Percentiles rank a stretch among this genome's conserved stretches.
phyloP scores from a whole-genome alignment of 176 grass and related monocot genomes.

The Ampelocalamus luodianensis region DNA sequence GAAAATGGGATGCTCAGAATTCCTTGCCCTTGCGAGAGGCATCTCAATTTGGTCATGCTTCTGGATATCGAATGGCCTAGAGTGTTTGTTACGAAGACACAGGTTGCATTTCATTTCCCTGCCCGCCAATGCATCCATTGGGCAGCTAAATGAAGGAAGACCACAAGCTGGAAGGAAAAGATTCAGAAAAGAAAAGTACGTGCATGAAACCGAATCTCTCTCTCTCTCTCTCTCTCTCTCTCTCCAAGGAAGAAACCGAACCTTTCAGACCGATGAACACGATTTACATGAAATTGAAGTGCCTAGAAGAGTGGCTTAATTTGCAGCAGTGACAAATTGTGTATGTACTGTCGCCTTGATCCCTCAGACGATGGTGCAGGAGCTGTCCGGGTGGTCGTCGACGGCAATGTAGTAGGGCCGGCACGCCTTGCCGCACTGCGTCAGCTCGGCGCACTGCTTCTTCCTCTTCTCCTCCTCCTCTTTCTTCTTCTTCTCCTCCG shows the following conservation, averaged over 20 bases:
- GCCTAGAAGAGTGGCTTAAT: slow-evolving; percentile 1
- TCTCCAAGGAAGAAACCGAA: neutral
- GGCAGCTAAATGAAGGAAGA: neutral
- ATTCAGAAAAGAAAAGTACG: slow-evolving; percentile 16
- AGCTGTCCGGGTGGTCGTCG: slow-evolving; percentile 32
- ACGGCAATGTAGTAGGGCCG: slow-evolving; percentile 47
- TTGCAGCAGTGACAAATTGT: slow-evolving; percentile 11
- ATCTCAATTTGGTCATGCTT: neutral
- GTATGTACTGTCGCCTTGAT: neutral
- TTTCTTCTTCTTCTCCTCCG: slow-evolving; percentile 37
- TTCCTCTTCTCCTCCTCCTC: slow-evolving; percentile 25
- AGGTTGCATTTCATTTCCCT: neutral
- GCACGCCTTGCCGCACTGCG: slow-evolving; percentile 28
- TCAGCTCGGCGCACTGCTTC: neutral
- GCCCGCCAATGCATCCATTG: neutral
- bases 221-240: neutral
- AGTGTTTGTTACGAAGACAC: neutral
- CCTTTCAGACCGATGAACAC: neutral
- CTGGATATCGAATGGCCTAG: neutral
- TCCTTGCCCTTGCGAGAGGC: neutral
- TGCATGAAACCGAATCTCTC: neutral
- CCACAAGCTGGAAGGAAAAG: slow-evolving; percentile 16
- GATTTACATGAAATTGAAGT: slow-evolving; percentile 19
- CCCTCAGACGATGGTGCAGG: slow-evolving; percentile 53
- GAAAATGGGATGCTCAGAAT: neutral